Evolutionary conservation across 768 basidiomycete species (phyloP).

Genomic region (Boletellus ananas): DNA sequence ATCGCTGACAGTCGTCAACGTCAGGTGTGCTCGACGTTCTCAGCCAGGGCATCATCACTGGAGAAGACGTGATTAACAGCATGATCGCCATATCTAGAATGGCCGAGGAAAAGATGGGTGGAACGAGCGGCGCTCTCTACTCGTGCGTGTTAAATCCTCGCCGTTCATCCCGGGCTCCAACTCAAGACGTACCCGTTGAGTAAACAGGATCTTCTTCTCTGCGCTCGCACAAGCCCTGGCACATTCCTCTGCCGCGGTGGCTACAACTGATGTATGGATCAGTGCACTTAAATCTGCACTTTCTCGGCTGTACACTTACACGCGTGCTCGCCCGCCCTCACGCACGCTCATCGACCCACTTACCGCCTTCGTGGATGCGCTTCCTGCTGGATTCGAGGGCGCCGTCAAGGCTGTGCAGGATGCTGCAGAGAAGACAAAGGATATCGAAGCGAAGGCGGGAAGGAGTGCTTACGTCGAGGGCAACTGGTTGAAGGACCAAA

Average conservation of each 20-base stretch:
- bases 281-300: slow-evolving; percentile 56
- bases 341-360: slow-evolving; percentile 94
- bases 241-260: slow-evolving; percentile 24
- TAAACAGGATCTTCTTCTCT: slow-evolving; percentile 81
- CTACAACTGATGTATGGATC: slow-evolving; percentile 55
- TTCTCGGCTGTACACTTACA: slow-evolving; percentile 71
- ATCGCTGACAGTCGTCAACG: neutral
- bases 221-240: slow-evolving; percentile 74
- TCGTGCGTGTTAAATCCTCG: slow-evolving; percentile 53
- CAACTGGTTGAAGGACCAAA: slow-evolving; percentile 55
- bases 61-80: slow-evolving; percentile 59
- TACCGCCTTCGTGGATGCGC: slow-evolving; percentile 58
- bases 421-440: slow-evolving; percentile 71
- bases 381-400: slow-evolving; percentile 35
- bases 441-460: slow-evolving; percentile 81
- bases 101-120: slow-evolving; percentile 85
- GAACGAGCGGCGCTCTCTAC: slow-evolving; percentile 87
- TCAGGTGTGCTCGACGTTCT: slow-evolving; percentile 62
- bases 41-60: slow-evolving; percentile 50
- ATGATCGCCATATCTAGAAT: slow-evolving; percentile 68
- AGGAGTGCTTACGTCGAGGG: slow-evolving; percentile 84
- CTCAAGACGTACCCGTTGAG: neutral
- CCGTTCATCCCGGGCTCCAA: neutral
- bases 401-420: slow-evolving; percentile 59
- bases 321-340: slow-evolving; percentile 83